phyloP scores from a whole-genome alignment of 805 yeast genomes.

The Tetrapisispora pingtungensis region DNA sequence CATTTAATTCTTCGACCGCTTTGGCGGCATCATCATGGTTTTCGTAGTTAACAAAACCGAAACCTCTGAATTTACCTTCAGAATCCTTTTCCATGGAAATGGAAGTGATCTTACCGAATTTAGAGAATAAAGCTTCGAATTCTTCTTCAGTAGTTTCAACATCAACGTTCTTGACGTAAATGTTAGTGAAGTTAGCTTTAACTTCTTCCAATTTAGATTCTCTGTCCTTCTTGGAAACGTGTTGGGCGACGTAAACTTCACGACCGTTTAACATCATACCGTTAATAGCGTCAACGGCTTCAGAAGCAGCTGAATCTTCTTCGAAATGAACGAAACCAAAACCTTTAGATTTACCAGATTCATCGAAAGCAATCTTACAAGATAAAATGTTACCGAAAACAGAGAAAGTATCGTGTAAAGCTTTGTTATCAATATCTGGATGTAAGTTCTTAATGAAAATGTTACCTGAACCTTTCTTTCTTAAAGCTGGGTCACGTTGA shows the following conservation, averaged over 20 bases:
- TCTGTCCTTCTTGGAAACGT: conserved; percentile 87
- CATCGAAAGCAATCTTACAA: conserved; percentile 95
- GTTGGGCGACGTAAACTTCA: conserved; percentile 93
- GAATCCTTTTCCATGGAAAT: conserved; percentile 67
- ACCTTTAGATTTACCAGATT: conserved; percentile 83
- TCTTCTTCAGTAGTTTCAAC: conserved; percentile 59
- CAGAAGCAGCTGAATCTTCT: conserved; percentile 80
- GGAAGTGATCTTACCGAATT: conserved; percentile 76
- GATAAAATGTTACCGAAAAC: conserved; percentile 94
- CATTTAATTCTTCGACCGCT: conserved; percentile 90
- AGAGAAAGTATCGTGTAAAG: conserved; percentile 93
- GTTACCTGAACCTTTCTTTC: conserved; percentile 94
- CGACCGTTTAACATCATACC: conserved; percentile 96
- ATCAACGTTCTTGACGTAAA: conserved; percentile 85
- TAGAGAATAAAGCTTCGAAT: conserved; percentile 59
- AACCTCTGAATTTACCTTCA: conserved; percentile 88
- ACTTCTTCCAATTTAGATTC: conserved; percentile 83
- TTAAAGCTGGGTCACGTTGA: conserved; percentile 93
- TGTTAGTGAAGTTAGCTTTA: conserved; percentile 90
- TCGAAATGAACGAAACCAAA: conserved; percentile 97
- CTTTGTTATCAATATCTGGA: conserved; percentile 97
- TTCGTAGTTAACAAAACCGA: conserved; percentile 90
- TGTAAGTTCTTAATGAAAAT: conserved; percentile 97
- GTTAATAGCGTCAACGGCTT: conserved; percentile 93
- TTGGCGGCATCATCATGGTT: conserved; percentile 77